Conservation (phyloP, 768 basidiomycete genomes). For the Rhodotorula taiwanensis region DNA sequence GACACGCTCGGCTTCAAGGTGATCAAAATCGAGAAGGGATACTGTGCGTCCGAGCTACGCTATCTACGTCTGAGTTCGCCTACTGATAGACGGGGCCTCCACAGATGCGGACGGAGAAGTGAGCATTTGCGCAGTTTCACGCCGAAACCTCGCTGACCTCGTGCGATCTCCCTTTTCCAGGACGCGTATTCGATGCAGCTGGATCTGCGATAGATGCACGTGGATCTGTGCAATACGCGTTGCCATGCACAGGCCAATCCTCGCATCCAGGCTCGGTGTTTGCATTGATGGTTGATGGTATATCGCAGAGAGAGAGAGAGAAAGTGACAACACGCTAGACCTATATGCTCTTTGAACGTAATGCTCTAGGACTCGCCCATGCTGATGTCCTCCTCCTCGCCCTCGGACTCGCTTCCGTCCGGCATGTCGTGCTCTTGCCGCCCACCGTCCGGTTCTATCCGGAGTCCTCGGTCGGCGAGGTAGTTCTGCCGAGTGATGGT, state of each 20-base stretch:
- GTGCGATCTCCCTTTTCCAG: background rate
- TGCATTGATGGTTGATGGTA: too few relatives aligned
- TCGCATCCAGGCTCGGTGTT: too few relatives aligned
- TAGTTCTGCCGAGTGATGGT: slow-evolving; percentile 13
- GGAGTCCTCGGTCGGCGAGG: background rate
- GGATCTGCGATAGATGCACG: background rate
- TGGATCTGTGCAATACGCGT: too few relatives aligned
- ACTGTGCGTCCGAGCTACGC: slow-evolving; percentile 65
- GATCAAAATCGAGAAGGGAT: slow-evolving; percentile 74
- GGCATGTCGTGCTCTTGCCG: background rate
- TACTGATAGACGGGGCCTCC: background rate
- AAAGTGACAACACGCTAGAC: background rate
- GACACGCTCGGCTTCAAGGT: slow-evolving; percentile 87
- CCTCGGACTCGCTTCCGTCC: background rate
- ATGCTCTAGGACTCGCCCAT: slow-evolving; percentile 6
- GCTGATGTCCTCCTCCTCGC: slow-evolving; percentile 27
- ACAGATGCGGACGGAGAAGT: slow-evolving; percentile 33
- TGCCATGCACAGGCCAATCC: too few relatives aligned
- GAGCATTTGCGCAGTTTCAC: background rate
- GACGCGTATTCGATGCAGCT: slow-evolving; percentile 36
- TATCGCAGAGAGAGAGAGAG: background rate
- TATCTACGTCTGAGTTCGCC: too few relatives aligned
- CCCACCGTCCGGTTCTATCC: slow-evolving; percentile 7
- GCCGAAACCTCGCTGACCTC: background rate
- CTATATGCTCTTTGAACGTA: background rate